These are phyloP conservation scores for Lavandula angustifolia DNA, from an alignment of 257 asterid genomes.

Conservation along the genomic window DNA sequence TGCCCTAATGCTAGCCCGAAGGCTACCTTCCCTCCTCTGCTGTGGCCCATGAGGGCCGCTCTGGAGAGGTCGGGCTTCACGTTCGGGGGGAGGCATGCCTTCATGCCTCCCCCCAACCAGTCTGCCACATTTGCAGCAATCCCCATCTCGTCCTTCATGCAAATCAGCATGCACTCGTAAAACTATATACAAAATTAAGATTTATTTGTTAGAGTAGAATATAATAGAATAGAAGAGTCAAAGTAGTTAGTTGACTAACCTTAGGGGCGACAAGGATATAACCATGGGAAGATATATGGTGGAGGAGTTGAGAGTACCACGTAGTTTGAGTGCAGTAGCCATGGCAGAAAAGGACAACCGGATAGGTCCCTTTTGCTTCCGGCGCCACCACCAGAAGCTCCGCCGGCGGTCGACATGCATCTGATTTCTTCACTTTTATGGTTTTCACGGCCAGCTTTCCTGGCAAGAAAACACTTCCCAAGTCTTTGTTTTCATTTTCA, in stretches of 20 bases:
- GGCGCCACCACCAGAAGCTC: slow-evolving; percentile 50
- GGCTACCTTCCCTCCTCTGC: slow-evolving; percentile 64
- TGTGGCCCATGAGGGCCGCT: slow-evolving; percentile 65
- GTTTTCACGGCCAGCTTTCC: slow-evolving; percentile 43
- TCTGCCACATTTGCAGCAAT: slow-evolving; percentile 46
- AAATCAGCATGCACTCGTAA: slow-evolving; percentile 36
- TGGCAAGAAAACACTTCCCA: slow-evolving; percentile 42
- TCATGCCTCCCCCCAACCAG: slow-evolving; percentile 49
- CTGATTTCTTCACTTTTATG: slow-evolving; percentile 43
- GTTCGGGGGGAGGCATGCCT: slow-evolving; percentile 38
- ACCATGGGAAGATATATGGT: slow-evolving; percentile 69
- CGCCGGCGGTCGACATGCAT: slow-evolving; percentile 36
- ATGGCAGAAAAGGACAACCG: slow-evolving; percentile 53
- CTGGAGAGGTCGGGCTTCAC: slow-evolving; percentile 47
- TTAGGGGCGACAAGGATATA: slow-evolving; percentile 63
- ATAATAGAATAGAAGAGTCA: no score
- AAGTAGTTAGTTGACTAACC: slow-evolving; percentile 34
- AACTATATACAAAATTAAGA: slow-evolving; percentile 27
- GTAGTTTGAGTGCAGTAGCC: slow-evolving; percentile 48
- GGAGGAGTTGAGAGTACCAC: slow-evolving; percentile 53
- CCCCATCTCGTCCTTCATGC: slow-evolving; percentile 44
- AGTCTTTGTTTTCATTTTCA: not conserved
- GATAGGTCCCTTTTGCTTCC: slow-evolving; percentile 45
- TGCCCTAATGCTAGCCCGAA: slow-evolving; percentile 56
- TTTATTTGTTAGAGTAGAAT: no score